phyloP scores from a whole-genome alignment of 108 stramenopile species.

The Nitzschia putrida region DNA sequence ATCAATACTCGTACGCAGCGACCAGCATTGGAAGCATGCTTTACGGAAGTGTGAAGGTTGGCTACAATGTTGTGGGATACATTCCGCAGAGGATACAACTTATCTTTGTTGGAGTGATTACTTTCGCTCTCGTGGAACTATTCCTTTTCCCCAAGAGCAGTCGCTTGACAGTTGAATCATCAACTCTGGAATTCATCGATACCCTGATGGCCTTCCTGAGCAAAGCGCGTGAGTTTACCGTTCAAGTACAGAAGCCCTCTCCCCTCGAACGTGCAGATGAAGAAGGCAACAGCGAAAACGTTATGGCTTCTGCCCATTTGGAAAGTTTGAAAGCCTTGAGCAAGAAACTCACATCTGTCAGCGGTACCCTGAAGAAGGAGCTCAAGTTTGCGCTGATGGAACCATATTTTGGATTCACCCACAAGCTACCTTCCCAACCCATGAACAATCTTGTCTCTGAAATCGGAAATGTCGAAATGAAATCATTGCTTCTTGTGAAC shows the following conservation, averaged over 20 bases:
- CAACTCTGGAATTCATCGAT: slow-evolving; percentile 39
- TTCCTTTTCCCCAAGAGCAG: slow-evolving; percentile 43
- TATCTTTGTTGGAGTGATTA: slow-evolving; percentile 49
- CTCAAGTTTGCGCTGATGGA: slow-evolving; percentile 18
- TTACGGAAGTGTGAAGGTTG: slow-evolving; percentile 43
- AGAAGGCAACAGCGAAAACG: background rate
- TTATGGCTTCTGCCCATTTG: background rate
- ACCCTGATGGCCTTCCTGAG: slow-evolving; percentile 27
- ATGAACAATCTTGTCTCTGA: slow-evolving; percentile 16
- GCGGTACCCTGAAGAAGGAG: slow-evolving; percentile 14
- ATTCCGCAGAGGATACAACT: slow-evolving; percentile 49
- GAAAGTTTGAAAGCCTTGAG: background rate
- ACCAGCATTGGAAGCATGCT: slow-evolving; percentile 48
- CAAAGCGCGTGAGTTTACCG: slow-evolving; percentile 3
- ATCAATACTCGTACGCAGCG: slow-evolving; percentile 44
- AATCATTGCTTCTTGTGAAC: slow-evolving; percentile 7
- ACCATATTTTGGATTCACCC: slow-evolving; percentile 27
- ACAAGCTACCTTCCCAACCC: slow-evolving; percentile 1
- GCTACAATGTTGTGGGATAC: slow-evolving; percentile 35
- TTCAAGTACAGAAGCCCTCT: background rate
- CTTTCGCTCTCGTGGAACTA: slow-evolving; percentile 44
- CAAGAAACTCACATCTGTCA: background rate
- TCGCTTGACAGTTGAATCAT: slow-evolving; percentile 36
- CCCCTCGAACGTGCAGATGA: background rate
- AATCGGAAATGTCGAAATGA: background rate